Base-by-base conservation (phyloP, 1,284 basidiomycete species). In the Bjerkandera adusta region DNA sequence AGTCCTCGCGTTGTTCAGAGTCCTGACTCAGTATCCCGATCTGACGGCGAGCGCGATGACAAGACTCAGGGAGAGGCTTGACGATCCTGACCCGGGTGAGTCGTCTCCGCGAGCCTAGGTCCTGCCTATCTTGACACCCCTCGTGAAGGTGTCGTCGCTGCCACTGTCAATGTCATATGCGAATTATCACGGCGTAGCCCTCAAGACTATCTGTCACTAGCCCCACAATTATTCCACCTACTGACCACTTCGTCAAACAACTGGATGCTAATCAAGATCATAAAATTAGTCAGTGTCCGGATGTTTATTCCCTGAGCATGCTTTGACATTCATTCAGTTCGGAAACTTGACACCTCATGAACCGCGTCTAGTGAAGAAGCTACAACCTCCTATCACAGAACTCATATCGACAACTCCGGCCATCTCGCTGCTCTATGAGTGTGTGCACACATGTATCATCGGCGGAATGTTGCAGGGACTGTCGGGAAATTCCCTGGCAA, bases 231-330 rank as follows among this genome's bases (percentile, higher is more conserved):
- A 39, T 99, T 99, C 65, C 89, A 89, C 56, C 77, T 98, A n/a
- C 73, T 99, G 50, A 97, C 93, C 0, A 92, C 86, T 1, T 93
- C 92, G 24, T 89, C 87, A 22, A 99, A 99, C 67, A 99, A 99
- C 62, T 99, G 97, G 97, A 96, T 98, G 90, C 75, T 99, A 48
- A 99, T 99, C 70, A 99, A 99, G 72, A 89, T 98, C 40, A 87
- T 99, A 65, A 99, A 99, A 69, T 71, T 97, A 60, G 93, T 93
- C 62, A 61, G 80, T 63, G 8, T 26, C 44, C 43, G 39, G 15
- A 39, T 47, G 40, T 49, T 25, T n/a, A 38, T 36, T 45, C 32
- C 27, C 45, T 38, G 18, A 47, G 42, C 10, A 36, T 32, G 16
- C 22, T 13, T n/a, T n/a, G n/a, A n/a, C n/a, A n/a, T n/a, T n/a